These are phyloP conservation scores for Croton setiger DNA, from an alignment of 441 rosid species.

Conservation along the genomic window DNA sequence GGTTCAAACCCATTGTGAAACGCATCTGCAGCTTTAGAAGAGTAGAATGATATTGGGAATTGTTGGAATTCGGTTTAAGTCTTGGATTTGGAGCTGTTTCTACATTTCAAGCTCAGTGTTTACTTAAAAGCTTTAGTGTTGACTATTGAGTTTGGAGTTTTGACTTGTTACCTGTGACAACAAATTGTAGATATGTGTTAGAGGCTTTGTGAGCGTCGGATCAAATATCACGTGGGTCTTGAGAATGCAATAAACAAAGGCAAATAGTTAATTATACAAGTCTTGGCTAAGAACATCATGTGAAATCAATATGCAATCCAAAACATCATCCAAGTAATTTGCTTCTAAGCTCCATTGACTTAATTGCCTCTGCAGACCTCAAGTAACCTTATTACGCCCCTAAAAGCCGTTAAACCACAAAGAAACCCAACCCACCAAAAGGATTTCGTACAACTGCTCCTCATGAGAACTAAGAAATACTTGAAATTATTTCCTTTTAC, in stretches of 20 bases:
- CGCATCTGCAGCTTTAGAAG: conserved; percentile 46
- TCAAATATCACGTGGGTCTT: neutral
- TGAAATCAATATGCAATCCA: too few species aligned
- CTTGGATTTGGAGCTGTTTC: neutral
- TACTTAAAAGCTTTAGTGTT: neutral
- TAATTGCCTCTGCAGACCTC: too few species aligned
- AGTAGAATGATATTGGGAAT: neutral
- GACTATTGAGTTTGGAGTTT: neutral
- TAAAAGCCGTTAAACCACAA: too few species aligned
- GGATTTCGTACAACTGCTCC: too few species aligned
- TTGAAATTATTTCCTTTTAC: too few species aligned
- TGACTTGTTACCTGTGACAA: neutral
- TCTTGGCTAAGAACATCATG: too few species aligned
- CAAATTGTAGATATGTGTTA: neutral
- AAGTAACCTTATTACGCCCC: too few species aligned
- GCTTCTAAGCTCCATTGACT: too few species aligned
- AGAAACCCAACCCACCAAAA: too few species aligned
- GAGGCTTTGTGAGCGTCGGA: conserved; percentile 4
- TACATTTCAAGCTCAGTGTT: neutral
- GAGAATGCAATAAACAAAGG: neutral
- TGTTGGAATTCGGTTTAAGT: neutral
- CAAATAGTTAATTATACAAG: too few species aligned
- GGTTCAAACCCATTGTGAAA: conserved; percentile 80
- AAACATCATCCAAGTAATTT: too few species aligned
- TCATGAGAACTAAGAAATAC: too few species aligned